phyloP scores from a whole-genome alignment of 805 yeast genomes.

The Candida endomychidarum region DNA sequence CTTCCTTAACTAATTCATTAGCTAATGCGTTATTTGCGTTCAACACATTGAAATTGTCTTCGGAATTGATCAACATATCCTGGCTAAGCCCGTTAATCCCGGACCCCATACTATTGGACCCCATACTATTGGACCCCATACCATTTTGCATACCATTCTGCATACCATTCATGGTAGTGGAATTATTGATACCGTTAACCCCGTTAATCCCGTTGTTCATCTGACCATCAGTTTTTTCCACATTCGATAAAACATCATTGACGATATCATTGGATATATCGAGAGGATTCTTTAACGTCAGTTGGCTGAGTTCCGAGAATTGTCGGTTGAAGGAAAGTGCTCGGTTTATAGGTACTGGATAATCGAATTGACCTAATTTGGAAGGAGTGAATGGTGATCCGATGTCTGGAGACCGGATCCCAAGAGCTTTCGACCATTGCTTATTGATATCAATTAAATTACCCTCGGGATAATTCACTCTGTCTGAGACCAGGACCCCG shows the following conservation, averaged over 20 bases:
- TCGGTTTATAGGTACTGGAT: slow-evolving; percentile 16
- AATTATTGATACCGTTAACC: too few relatives aligned
- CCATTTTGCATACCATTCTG: too few relatives aligned
- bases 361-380: slow-evolving; percentile 13
- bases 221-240: not conserved
- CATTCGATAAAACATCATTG: slow-evolving; percentile 3
- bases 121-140: too few relatives aligned
- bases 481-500: not conserved
- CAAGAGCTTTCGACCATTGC: slow-evolving; percentile 18
- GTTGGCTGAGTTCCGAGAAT: slow-evolving; percentile 5
- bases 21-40: slow-evolving; percentile 2
- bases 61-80: not conserved
- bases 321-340: slow-evolving; percentile 16
- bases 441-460: slow-evolving; percentile 13
- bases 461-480: slow-evolving; percentile 3
- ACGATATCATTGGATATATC: slow-evolving; percentile 4
- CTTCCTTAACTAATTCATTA: slow-evolving; percentile 6
- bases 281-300: slow-evolving; percentile 1
- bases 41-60: slow-evolving; percentile 5
- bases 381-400: slow-evolving; percentile 16
- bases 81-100: not conserved
- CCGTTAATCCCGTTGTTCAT: too few relatives aligned
- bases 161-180: too few relatives aligned
- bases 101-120: too few relatives aligned
- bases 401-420: slow-evolving; percentile 16